These are phyloP conservation scores for Ustilago lituana DNA, from an alignment of 1,284 basidiomycete genomes.

Conservation along the genomic window DNA sequence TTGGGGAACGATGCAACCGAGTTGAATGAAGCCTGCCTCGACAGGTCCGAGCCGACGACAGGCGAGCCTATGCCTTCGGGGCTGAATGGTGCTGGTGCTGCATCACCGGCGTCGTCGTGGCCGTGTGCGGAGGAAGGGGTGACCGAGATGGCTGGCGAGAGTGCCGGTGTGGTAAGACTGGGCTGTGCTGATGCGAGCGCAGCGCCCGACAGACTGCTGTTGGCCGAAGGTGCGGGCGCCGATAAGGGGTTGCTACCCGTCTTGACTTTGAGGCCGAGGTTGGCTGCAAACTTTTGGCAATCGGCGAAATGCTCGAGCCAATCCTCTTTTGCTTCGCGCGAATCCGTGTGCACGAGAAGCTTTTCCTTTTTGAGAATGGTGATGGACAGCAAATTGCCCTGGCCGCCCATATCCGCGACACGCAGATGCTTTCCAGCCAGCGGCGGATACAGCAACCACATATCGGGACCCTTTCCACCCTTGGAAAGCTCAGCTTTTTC, in stretches of 20 bases:
- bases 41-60: constrained; percentile 33
- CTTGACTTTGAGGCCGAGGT: constrained; percentile 64
- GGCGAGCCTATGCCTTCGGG: constrained; percentile 16
- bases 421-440: constrained; percentile 88
- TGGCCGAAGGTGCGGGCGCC: constrained; percentile 3
- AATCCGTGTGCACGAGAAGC: constrained; percentile 76
- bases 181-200: constrained; percentile 12
- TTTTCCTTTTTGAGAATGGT: constrained; percentile 89
- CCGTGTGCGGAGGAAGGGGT: constrained; percentile 48
- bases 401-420: constrained; percentile 70
- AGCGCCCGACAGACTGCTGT: constrained; percentile 4
- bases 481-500: constrained; percentile 41
- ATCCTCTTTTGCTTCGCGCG: constrained; percentile 74
- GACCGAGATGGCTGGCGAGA: constrained; percentile 59
- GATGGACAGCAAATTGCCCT: constrained; percentile 79
- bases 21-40: constrained; percentile 54
- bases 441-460: constrained; percentile 95
- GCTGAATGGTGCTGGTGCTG: constrained; percentile 4
- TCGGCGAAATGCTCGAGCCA: constrained; percentile 81
- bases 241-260: constrained; percentile 21
- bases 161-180: constrained; percentile 25
- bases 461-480: constrained; percentile 71
- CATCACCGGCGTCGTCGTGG: constrained; percentile 11
- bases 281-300: constrained; percentile 82
- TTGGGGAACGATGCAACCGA: constrained; percentile 56